Conservation (phyloP, 1,284 basidiomycete genomes). For the Ganoderma lucidum region DNA sequence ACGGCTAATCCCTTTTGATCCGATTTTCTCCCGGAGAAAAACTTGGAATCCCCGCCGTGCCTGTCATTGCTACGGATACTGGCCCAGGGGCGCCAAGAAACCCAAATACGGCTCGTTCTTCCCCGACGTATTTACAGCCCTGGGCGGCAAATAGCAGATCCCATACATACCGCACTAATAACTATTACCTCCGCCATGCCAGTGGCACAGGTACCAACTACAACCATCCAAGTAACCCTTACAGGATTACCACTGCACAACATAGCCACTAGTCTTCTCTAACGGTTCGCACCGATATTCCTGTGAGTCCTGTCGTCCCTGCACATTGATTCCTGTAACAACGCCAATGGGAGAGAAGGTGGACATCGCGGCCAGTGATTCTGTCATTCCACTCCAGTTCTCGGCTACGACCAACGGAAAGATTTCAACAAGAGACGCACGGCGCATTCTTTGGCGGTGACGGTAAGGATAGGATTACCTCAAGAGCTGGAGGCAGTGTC, state of each 20-base stretch:
- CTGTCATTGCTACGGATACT: too few species aligned
- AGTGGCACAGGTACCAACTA: not conserved
- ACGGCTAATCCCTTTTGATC: too few species aligned
- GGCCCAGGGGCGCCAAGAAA: too few species aligned
- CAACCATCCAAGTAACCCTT: not conserved
- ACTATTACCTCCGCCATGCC: not conserved
- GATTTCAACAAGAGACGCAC: not conserved
- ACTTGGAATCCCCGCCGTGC: too few species aligned
- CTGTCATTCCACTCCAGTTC: not conserved
- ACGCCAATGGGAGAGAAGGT: not conserved
- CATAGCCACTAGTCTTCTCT: not conserved
- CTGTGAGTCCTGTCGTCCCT: not conserved
- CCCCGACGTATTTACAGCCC: too few species aligned
- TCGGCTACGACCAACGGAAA: not conserved
- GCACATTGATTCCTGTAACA: not conserved
- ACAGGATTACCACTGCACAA: not conserved
- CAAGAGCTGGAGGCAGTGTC: too few species aligned
- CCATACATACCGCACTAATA: not conserved
- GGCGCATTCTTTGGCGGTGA: too few species aligned
- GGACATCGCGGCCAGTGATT: too few species aligned
- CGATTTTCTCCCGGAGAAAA: too few species aligned
- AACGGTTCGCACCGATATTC: not conserved
- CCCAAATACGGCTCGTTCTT: too few species aligned
- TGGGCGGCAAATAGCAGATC: not conserved
- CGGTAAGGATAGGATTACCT: too few species aligned